phyloP scores from a whole-genome alignment of 1,284 basidiomycete species.

The Boletellus deceptivus region DNA sequence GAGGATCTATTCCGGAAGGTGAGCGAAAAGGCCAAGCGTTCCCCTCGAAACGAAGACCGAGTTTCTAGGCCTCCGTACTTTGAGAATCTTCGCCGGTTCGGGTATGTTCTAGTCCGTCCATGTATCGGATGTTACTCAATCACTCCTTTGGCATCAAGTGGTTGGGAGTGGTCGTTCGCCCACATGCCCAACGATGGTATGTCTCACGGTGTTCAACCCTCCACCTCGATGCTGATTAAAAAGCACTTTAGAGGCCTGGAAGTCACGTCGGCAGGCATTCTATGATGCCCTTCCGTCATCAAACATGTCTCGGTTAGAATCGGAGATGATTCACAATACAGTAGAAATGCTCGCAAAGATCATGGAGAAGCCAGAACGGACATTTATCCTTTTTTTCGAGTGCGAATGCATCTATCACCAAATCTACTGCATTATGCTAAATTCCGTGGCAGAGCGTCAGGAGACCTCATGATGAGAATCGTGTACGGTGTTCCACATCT shows the following conservation, averaged over 20 bases:
- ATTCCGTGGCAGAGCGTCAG: neutral
- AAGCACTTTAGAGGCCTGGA: slow-evolving; percentile 1
- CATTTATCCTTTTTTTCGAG: slow-evolving; percentile 6
- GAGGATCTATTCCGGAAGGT: too few relatives aligned
- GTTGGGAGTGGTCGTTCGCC: slow-evolving; percentile 9
- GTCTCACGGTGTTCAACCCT: neutral
- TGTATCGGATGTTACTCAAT: neutral
- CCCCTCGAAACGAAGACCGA: neutral
- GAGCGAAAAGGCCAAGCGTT: too few relatives aligned
- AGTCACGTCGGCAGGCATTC: slow-evolving; percentile 5
- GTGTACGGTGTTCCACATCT: slow-evolving; percentile 7
- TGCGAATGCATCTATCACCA: neutral
- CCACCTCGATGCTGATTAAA: neutral
- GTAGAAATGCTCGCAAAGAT: slow-evolving; percentile 7
- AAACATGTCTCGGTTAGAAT: slow-evolving; percentile 2
- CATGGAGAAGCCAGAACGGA: slow-evolving; percentile 4
- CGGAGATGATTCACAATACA: slow-evolving; percentile 9
- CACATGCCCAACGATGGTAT: slow-evolving; percentile 10
- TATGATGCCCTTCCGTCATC: slow-evolving; percentile 4
- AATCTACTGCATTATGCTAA: neutral
- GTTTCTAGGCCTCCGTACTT: slow-evolving; percentile 2
- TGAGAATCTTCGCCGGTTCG: slow-evolving; percentile 6
- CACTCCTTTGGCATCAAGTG: neutral
- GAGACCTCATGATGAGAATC: slow-evolving; percentile 10
- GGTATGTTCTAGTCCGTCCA: neutral